Base-by-base conservation (phyloP, 2,329 filamentous ascomycete genomes). In the Monilinia laxa region DNA sequence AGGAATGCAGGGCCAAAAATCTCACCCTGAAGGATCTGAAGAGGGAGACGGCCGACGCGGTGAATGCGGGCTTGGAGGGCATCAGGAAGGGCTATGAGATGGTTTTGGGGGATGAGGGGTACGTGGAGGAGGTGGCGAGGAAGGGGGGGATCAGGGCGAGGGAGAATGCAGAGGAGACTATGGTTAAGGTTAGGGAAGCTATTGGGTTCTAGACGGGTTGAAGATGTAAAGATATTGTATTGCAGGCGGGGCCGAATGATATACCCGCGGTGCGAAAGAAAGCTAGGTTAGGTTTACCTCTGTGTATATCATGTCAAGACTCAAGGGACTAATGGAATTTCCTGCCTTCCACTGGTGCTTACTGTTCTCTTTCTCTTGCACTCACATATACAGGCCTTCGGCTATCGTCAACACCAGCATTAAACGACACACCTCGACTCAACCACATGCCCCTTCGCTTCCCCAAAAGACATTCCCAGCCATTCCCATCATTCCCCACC, bases 91-190 rank as follows among this genome's bases (percentile, higher is more conserved):
- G 81, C 45, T 92, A 88, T 73, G 69, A 81, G 4, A 79, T 82
- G 62, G 74, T 89, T 6, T 77, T 88, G 51, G 68, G 73, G 64
- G 74, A 77, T 52, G 79, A 81, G 25, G 80, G 84, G 25, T 83
- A 83, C 73, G 76, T 92, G 16, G 82, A 87, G 58, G 78, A 83
- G 12, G 79, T 91, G 14, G 85, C 85, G 55, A 80, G 77, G 4
- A 76, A 84, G 51, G 90, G 91, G 0, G 85, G 84, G 0, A 76
- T 77, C 51, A 86, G 82, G 74, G 91, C 91, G n/a, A 80, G 80
- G 31, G 75, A 79, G 60, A 91, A 82, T 71, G 90, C 91, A 0
- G 78, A 79, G 58, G 73, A 73, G 58, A 85, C 82, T 0, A 82
- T 86, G 79, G 71, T 73, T 4, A 63, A 74, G 52, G 80, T 84